Conservation (phyloP, 116 monocot genomes). For the Zostera marina region DNA sequence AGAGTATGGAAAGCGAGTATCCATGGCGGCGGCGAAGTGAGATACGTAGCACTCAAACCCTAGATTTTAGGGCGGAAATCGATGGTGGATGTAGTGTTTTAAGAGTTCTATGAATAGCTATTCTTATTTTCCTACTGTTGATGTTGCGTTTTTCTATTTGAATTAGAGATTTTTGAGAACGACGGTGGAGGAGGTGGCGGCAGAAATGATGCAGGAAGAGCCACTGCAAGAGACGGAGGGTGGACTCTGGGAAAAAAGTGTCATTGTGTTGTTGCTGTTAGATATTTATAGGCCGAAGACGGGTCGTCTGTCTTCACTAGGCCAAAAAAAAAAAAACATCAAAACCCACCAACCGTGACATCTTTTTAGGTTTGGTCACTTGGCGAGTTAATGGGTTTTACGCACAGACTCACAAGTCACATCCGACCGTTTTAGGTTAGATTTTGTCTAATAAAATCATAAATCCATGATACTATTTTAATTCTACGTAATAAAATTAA, state of each 20-base stretch:
- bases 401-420: no score
- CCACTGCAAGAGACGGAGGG: background rate
- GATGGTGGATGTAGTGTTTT: background rate
- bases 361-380: no score
- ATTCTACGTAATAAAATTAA: no score
- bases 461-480: no score
- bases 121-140: background rate
- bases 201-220: background rate
- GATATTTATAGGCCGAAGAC: background rate
- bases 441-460: no score
- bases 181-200: background rate
- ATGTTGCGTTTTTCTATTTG: background rate
- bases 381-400: no score
- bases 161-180: background rate
- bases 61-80: background rate
- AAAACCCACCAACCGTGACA: no score
- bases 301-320: background rate
- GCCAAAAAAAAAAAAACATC: background rate
- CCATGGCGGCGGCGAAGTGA: constrained; percentile 27
- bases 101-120: background rate
- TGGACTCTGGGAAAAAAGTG: background rate
- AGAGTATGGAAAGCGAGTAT: constrained; percentile 71
- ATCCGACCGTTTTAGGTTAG: no score
- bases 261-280: background rate
- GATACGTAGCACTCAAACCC: background rate